Conservation (phyloP, 1,284 basidiomycete species). For the Puccinia hordei region DNA sequence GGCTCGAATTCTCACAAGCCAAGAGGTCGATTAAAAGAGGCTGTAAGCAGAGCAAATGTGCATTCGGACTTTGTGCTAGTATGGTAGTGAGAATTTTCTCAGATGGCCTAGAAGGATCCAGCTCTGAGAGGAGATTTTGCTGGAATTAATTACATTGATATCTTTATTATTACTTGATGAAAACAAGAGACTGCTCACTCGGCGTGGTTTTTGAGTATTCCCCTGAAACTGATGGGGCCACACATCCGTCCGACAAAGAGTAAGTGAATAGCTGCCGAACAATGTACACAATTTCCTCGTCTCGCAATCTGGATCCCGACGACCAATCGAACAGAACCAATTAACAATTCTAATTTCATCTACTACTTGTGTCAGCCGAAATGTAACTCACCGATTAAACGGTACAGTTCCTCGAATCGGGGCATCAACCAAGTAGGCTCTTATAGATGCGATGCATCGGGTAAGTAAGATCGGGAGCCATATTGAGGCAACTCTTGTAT, state of each 20-base stretch:
- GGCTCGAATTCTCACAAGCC: constrained; percentile 33
- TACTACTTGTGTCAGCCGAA: constrained; percentile 18
- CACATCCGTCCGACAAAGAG: constrained; percentile 70
- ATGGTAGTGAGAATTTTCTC: constrained; percentile 68
- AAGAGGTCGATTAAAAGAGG: constrained; percentile 72
- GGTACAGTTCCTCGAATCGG: constrained; percentile 77
- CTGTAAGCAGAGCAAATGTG: constrained; percentile 83
- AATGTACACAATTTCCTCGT: constrained; percentile 85
- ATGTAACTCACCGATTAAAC: constrained; percentile 69
- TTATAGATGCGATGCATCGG: constrained; percentile 71
- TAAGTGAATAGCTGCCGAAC: constrained; percentile 73
- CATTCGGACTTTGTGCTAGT: constrained; percentile 70
- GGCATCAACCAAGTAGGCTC: constrained; percentile 78
- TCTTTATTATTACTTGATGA: neutral
- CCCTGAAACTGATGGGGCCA: constrained; percentile 57
- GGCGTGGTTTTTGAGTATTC: constrained; percentile 10
- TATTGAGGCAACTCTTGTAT: constrained; percentile 71
- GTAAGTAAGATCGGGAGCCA: constrained; percentile 71
- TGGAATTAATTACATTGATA: neutral
- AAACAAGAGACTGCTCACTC: constrained; percentile 3
- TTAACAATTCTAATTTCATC: neutral
- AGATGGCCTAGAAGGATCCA: constrained; percentile 63
- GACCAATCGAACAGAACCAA: neutral
- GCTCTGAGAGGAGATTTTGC: constrained; percentile 56
- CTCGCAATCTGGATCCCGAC: constrained; percentile 67